A percentile compares a stretch with the other conserved stretches of the same genome.
Conservation (phyloP, 805 yeast genomes). For the Pichia insulana region DNA sequence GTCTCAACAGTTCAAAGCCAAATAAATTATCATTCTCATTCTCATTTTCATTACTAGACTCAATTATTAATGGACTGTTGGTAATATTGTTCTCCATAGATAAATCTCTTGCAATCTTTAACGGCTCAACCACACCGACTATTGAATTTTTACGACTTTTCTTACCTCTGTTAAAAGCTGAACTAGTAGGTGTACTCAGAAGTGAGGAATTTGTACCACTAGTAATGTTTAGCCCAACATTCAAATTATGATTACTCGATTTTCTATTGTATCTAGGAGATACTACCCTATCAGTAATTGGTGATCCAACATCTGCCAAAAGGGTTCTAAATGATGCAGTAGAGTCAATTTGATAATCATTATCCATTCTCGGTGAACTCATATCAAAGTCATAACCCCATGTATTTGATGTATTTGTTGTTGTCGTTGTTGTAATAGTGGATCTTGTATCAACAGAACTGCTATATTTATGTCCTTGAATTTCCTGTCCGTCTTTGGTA, state of each 20-base stretch:
- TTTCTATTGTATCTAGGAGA: conserved; percentile 8
- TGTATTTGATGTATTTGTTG: conserved; percentile 16
- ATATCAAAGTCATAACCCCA: conserved; percentile 22
- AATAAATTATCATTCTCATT: conserved; percentile 32
- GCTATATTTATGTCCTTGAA: conserved; percentile 34
- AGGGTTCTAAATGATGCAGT: conserved; percentile 62
- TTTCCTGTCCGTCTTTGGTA: conserved; percentile 44
- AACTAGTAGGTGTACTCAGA: neutral
- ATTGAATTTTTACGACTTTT: conserved; percentile 7
- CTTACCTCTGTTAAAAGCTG: neutral
- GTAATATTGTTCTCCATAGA: conserved; percentile 10
- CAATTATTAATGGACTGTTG: conserved; percentile 10
- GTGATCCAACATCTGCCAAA: conserved; percentile 14
- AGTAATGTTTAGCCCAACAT: neutral
- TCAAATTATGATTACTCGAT: neutral
- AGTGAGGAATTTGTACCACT: neutral
- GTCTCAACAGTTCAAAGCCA: conserved; percentile 35
- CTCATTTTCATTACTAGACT: conserved; percentile 19
- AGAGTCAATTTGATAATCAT: conserved; percentile 31
- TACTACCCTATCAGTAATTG: conserved; percentile 7
- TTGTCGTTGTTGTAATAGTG: conserved; percentile 31
- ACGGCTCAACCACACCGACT: conserved; percentile 16
- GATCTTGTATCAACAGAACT: conserved; percentile 57
- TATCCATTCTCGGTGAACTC: conserved; percentile 20
- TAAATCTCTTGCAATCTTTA: conserved; percentile 9